A percentile compares a stretch with the other conserved stretches of the same genome.
phyloP scores from a whole-genome alignment of 2,329 filamentous ascomycete species.

The Pseudogymnoascus sp. region DNA sequence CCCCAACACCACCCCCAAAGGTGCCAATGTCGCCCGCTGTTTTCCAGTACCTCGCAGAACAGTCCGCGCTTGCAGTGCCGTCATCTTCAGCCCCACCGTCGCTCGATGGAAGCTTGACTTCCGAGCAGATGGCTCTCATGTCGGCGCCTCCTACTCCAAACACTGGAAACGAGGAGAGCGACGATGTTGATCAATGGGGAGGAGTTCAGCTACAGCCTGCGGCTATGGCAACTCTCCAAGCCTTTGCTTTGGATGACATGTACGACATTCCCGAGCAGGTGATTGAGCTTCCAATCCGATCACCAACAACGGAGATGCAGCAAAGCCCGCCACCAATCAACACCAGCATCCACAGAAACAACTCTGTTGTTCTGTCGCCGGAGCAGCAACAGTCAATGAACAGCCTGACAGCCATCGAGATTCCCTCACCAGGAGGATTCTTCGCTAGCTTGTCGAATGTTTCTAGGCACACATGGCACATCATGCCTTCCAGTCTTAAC shows the following conservation, averaged over 20 bases:
- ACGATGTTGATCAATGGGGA: constrained; percentile 57
- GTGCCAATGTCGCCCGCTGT: constrained; percentile 72
- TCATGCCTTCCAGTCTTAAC: constrained; percentile 48
- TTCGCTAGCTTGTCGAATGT: constrained; percentile 76
- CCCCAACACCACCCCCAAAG: constrained; percentile 57
- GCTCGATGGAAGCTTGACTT: constrained; percentile 73
- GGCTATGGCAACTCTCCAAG: constrained; percentile 73
- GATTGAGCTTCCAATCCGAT: constrained; percentile 43
- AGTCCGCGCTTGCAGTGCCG: constrained; percentile 60
- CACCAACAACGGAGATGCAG: constrained; percentile 45
- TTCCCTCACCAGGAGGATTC: constrained; percentile 87
- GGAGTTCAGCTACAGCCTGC: constrained; percentile 71
- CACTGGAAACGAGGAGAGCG: constrained; percentile 51
- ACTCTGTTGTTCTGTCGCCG: constrained; percentile 40
- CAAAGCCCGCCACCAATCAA: constrained; percentile 47
- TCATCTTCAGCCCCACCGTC: constrained; percentile 77
- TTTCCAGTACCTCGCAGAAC: constrained; percentile 58
- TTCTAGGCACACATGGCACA: constrained; percentile 76
- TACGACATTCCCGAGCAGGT: constrained; percentile 58
- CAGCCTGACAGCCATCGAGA: constrained; percentile 73
- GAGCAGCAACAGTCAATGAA: constrained; percentile 56
- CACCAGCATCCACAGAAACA: constrained; percentile 34
- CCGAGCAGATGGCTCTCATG: constrained; percentile 76
- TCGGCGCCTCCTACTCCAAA: constrained; percentile 83
- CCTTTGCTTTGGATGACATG: constrained; percentile 53